Conservation (phyloP, 169 alveolate genomes). For the Ichthyophthirius multifiliis region DNA sequence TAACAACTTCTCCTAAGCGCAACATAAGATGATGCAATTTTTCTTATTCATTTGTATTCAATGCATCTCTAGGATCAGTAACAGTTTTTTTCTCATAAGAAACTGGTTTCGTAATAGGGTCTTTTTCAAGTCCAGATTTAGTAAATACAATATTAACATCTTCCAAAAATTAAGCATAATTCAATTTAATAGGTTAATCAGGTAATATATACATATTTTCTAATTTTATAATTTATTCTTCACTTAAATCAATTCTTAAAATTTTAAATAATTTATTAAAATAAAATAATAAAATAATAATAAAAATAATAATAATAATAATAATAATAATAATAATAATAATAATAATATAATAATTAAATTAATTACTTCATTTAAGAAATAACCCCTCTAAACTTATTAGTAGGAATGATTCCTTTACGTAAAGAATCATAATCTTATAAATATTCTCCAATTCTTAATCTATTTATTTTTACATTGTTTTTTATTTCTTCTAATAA, state of each 20-base stretch:
- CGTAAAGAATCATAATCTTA: constrained; percentile 72
- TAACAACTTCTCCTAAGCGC: constrained; percentile 58
- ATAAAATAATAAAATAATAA: no score
- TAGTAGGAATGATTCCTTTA: constrained; percentile 68
- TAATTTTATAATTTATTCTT: constrained; percentile 55
- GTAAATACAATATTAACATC: constrained; percentile 76
- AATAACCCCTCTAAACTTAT: constrained; percentile 73
- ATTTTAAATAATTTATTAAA: not conserved
- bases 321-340: no score
- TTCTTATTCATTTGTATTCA: constrained; percentile 54
- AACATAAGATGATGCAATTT: constrained; percentile 43
- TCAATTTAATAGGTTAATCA: constrained; percentile 59
- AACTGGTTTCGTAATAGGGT: constrained; percentile 62
- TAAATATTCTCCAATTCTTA: constrained; percentile 77
- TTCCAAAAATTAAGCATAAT: constrained; percentile 63
- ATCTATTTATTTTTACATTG: constrained; percentile 65
- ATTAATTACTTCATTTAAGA: constrained; percentile 43
- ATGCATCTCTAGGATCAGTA: constrained; percentile 63
- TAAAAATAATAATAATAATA: no score
- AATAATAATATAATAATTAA: not conserved
- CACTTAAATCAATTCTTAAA: constrained; percentile 50
- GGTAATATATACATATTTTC: constrained; percentile 47
- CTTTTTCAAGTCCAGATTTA: constrained; percentile 66
- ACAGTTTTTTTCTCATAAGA: constrained; percentile 59
- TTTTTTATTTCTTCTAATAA: constrained; percentile 62